phyloP scores from a whole-genome alignment of 2,329 filamentous ascomycete genomes.

The Beauveria asiatica region DNA sequence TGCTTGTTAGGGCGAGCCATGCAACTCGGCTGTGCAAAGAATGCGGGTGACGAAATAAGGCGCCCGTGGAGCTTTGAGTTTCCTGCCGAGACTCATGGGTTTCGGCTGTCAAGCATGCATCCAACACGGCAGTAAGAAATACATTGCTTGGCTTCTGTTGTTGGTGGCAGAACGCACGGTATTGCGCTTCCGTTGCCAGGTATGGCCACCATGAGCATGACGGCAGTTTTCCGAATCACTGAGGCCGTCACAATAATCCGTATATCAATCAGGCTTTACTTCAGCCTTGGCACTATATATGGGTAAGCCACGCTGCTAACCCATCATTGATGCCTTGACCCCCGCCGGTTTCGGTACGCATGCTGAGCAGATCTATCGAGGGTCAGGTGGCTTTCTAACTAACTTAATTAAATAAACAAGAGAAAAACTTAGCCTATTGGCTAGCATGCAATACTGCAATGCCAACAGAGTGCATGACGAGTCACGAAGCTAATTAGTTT shows the following conservation, averaged over 20 bases:
- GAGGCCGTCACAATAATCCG: neutral
- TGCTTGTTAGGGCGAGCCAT: neutral
- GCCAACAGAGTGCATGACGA: neutral
- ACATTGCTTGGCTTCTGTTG: neutral
- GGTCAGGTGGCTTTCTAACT: neutral
- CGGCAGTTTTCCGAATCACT: neutral
- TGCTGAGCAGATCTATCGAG: neutral
- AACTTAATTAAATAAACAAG: too few species aligned
- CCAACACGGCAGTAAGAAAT: neutral
- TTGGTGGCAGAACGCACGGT: neutral
- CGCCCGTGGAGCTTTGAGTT: neutral
- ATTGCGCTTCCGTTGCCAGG: neutral
- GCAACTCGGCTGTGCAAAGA: constrained; percentile 1
- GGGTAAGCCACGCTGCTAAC: neutral
- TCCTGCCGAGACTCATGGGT: neutral
- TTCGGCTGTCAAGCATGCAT: neutral
- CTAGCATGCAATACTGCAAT: neutral
- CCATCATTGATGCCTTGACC: neutral
- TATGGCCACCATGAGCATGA: neutral
- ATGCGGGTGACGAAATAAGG: constrained; percentile 5
- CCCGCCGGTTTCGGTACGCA: neutral
- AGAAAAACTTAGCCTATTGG: too few species aligned
- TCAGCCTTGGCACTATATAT: neutral
- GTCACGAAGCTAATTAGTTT: neutral
- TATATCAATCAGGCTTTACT: neutral